Evolutionary conservation across 2,329 filamentous ascomycete species (phyloP).

Genomic region (Massarina eburnea): DNA sequence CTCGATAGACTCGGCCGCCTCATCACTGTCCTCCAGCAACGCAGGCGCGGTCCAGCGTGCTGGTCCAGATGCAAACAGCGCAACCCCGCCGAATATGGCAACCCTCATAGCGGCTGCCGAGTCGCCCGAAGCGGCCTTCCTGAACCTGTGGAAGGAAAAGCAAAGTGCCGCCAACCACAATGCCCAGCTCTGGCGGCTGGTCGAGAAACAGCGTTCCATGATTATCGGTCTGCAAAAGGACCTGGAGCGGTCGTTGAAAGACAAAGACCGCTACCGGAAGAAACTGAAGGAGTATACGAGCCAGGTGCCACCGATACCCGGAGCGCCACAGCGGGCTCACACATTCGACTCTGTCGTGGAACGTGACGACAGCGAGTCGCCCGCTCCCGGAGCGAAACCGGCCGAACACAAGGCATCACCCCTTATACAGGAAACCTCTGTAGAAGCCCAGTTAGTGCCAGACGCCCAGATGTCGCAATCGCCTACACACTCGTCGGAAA

Average conservation of each 20-base stretch:
- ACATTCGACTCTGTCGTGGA: slow-evolving; percentile 36
- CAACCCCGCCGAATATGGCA: slow-evolving; percentile 73
- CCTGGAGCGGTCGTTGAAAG: slow-evolving; percentile 83
- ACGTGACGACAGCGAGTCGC: slow-evolving; percentile 42
- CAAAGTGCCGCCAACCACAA: slow-evolving; percentile 87
- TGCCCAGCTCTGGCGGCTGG: slow-evolving; percentile 87
- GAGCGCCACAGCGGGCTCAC: slow-evolving; percentile 37
- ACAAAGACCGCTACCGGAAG: slow-evolving; percentile 90
- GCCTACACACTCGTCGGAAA: slow-evolving; percentile 30
- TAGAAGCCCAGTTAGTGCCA: slow-evolving; percentile 20
- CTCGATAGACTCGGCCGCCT: slow-evolving; percentile 93
- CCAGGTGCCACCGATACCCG: slow-evolving; percentile 45
- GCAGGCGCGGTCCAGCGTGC: slow-evolving; percentile 60
- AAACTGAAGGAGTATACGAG: slow-evolving; percentile 77
- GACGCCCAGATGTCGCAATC: slow-evolving; percentile 36
- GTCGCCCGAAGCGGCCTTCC: slow-evolving; percentile 84
- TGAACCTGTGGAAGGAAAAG: slow-evolving; percentile 88
- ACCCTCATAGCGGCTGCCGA: slow-evolving; percentile 81
- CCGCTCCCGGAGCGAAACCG: slow-evolving; percentile 26
- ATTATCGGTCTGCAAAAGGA: slow-evolving; percentile 94
- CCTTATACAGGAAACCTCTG: slow-evolving; percentile 18
- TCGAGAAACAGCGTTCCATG: slow-evolving; percentile 95
- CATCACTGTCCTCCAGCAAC: slow-evolving; percentile 54
- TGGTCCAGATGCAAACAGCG: slow-evolving; percentile 53
- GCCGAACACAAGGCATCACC: slow-evolving; percentile 28